Evolutionary conservation across 345 rosid genomes (phyloP).

Genomic region (Schrenkiella parvula): DNA sequence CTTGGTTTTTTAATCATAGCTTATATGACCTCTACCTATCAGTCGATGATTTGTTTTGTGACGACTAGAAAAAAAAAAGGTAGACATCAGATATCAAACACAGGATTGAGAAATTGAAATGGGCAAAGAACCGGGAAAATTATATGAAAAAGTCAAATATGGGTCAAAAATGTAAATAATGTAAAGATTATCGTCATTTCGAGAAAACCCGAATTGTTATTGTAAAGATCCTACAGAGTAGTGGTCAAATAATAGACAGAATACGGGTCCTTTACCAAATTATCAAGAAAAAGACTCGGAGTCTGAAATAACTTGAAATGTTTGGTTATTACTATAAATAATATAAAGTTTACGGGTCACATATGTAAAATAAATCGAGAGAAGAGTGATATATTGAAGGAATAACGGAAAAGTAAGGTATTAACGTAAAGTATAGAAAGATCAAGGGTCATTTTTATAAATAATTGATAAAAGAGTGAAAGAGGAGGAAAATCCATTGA

Average conservation of each 20-base stretch:
- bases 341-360: neutral
- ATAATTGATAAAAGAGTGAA: neutral
- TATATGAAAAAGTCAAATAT: neutral
- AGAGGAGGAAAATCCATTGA: slow-evolving; percentile 29
- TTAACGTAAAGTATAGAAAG: neutral
- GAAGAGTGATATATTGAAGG: neutral
- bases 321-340: no score
- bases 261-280: neutral
- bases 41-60: neutral
- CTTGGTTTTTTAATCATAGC: neutral
- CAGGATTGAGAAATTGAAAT: neutral
- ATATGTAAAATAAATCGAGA: neutral
- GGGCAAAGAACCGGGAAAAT: neutral
- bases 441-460: neutral
- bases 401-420: neutral
- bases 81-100: neutral
- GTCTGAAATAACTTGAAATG: neutral
- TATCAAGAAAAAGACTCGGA: neutral
- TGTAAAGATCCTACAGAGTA: neutral
- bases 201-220: neutral
- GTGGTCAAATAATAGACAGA: no score
- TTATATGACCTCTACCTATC: neutral
- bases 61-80: neutral
- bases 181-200: neutral
- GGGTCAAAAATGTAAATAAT: neutral